Evolutionary conservation across 495 filamentous ascomycete genomes (phyloP).

Genomic region (Hypoxylon fuscum): DNA sequence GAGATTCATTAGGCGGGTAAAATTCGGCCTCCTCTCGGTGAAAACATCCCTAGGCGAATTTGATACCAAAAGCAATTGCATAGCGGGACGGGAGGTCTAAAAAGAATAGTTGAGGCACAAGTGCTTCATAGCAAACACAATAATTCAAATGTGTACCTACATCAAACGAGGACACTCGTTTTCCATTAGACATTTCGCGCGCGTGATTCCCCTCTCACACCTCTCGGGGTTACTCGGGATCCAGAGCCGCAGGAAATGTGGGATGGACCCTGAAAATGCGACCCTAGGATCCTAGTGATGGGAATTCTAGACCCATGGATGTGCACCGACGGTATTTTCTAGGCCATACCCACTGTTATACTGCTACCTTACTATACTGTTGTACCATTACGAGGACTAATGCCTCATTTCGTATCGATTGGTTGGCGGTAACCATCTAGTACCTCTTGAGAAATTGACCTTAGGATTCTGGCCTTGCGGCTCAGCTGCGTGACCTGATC

Average conservation of each 20-base stretch:
- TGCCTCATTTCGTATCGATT: constrained; percentile 9
- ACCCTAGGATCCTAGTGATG: constrained; percentile 24
- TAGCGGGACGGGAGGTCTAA: not conserved
- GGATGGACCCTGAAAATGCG: constrained; percentile 41
- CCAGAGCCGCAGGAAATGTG: constrained; percentile 38
- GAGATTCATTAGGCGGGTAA: constrained; percentile 12
- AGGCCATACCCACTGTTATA: constrained; percentile 17
- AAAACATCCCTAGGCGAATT: constrained; percentile 30
- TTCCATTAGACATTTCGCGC: constrained; percentile 11
- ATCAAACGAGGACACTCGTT: no score
- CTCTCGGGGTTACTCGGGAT: constrained; percentile 34
- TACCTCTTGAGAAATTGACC: no score
- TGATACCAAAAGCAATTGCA: constrained; percentile 17
- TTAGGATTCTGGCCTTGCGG: constrained; percentile 26
- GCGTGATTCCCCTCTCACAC: constrained; percentile 28
- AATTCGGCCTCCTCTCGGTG: constrained; percentile 33
- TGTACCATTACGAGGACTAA: no score
- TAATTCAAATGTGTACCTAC: not conserved
- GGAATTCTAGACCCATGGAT: constrained; percentile 34
- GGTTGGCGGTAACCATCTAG: constrained; percentile 4
- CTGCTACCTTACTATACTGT: constrained; percentile 6
- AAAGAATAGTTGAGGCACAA: not conserved
- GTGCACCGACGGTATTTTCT: constrained; percentile 15
- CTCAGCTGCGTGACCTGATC: constrained; percentile 28
- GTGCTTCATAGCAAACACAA: not conserved